These are phyloP conservation scores for Panus rudis DNA, from an alignment of 768 basidiomycete genomes.

Conservation along the genomic window DNA sequence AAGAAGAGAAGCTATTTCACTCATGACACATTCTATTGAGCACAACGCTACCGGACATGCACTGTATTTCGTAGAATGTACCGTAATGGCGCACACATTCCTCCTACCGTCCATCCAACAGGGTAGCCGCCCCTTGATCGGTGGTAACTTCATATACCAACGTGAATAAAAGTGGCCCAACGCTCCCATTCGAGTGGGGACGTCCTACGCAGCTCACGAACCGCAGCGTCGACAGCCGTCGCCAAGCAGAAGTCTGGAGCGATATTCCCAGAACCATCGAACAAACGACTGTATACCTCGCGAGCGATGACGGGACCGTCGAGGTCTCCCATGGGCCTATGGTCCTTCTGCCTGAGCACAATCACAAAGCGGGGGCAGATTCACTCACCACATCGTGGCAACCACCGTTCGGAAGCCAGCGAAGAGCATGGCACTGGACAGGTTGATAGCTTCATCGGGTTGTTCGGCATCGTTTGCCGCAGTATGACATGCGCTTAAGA, in stretches of 20 bases:
- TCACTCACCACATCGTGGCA: conserved; percentile 11
- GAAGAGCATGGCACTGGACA: conserved; percentile 7
- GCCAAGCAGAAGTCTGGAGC: background rate
- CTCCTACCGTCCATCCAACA: too few relatives aligned
- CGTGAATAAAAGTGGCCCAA: background rate
- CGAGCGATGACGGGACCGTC: conserved; percentile 3
- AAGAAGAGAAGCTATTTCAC: too few relatives aligned
- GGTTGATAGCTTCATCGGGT: background rate
- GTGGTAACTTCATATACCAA: too few relatives aligned
- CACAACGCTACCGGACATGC: too few relatives aligned
- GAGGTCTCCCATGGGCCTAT: conserved; percentile 1
- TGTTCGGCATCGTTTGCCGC: conserved; percentile 1
- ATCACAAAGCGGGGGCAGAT: background rate
- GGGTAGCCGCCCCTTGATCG: too few relatives aligned
- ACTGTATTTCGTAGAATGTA: too few relatives aligned
- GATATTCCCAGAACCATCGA: background rate
- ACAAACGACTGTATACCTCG: conserved; percentile 1
- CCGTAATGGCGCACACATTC: too few relatives aligned
- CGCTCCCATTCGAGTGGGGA: too few relatives aligned
- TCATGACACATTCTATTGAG: too few relatives aligned
- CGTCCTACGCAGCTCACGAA: background rate
- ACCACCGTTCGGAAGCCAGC: conserved; percentile 9
- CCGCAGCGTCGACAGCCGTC: conserved; percentile 1
- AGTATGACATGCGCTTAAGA: conserved; percentile 16
- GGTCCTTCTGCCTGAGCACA: background rate